These are phyloP conservation scores for Zymoseptoria passerinii DNA, from an alignment of 2,329 filamentous ascomycete genomes.

Conservation along the genomic window DNA sequence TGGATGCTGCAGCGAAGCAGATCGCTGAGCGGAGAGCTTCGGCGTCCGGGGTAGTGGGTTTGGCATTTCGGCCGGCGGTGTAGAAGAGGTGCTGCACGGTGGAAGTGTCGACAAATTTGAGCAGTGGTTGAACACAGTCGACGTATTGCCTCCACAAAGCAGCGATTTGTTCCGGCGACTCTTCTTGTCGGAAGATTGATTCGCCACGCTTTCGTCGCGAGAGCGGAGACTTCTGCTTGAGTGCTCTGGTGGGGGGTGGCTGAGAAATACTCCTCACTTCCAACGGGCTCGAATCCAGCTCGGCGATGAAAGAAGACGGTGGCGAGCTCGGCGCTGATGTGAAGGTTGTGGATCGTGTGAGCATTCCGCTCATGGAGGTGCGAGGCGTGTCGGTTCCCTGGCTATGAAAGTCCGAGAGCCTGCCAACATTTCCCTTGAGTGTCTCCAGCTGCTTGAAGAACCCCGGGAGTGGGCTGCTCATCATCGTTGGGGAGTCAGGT, in stretches of 20 bases:
- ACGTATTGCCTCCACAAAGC: slow-evolving; percentile 15
- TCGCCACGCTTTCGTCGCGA: background rate
- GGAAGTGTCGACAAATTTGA: slow-evolving; percentile 14
- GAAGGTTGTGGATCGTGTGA: background rate
- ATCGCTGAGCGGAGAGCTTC: slow-evolving; percentile 14
- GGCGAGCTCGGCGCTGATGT: background rate
- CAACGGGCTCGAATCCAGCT: background rate
- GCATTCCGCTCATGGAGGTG: background rate
- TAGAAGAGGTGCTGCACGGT: slow-evolving; percentile 13
- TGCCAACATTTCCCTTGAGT: background rate
- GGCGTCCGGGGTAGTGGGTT: slow-evolving; percentile 4
- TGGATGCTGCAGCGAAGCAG: slow-evolving; percentile 15
- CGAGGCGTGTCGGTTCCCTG: background rate
- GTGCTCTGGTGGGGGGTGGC: background rate
- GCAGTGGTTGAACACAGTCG: slow-evolving; percentile 13
- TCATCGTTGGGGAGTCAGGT: background rate
- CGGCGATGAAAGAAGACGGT: background rate
- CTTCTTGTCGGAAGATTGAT: background rate
- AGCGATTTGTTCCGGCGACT: slow-evolving; percentile 2
- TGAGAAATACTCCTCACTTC: background rate
- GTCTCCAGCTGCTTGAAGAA: background rate
- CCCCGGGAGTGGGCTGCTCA: background rate
- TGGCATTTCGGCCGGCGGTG: background rate
- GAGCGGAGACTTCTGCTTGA: background rate
- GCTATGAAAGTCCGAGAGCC: background rate